Evolutionary conservation across 441 rosid genomes (phyloP).

Genomic region (Sinapis alba): DNA sequence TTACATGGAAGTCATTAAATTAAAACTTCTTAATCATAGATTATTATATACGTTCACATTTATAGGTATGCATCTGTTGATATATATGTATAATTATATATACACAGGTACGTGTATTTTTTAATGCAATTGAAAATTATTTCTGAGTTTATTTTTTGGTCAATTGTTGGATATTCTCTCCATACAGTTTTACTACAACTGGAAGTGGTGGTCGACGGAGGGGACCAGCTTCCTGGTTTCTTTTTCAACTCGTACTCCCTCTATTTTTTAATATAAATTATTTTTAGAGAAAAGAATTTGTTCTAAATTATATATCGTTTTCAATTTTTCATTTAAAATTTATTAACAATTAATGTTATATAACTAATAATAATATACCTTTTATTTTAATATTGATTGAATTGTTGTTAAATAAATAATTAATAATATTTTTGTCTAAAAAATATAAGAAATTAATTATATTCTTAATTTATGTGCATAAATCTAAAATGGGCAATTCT

Average conservation of each 20-base stretch:
- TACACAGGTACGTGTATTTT: not conserved
- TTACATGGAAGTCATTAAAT: not conserved
- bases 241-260: not conserved
- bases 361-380: too few species aligned
- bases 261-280: too few species aligned
- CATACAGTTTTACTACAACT: conserved; percentile 15
- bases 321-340: too few species aligned
- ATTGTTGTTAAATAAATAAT: too few species aligned
- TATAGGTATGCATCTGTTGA: not conserved
- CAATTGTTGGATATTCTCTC: conserved; percentile 14
- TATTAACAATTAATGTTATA: too few species aligned
- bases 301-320: too few species aligned
- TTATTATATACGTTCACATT: not conserved
- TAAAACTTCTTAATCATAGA: not conserved
- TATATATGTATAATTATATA: not conserved
- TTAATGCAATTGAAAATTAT: not conserved
- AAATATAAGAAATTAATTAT: too few species aligned
- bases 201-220: conserved; percentile 27
- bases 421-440: too few species aligned
- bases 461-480: too few species aligned
- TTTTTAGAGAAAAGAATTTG: too few species aligned
- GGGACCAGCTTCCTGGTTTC: conserved; percentile 13
- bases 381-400: too few species aligned
- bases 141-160: not conserved
- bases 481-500: too few species aligned